These are phyloP conservation scores for Clathrospora elynae DNA, from an alignment of 2,329 filamentous ascomycete genomes.

Conservation along the genomic window DNA sequence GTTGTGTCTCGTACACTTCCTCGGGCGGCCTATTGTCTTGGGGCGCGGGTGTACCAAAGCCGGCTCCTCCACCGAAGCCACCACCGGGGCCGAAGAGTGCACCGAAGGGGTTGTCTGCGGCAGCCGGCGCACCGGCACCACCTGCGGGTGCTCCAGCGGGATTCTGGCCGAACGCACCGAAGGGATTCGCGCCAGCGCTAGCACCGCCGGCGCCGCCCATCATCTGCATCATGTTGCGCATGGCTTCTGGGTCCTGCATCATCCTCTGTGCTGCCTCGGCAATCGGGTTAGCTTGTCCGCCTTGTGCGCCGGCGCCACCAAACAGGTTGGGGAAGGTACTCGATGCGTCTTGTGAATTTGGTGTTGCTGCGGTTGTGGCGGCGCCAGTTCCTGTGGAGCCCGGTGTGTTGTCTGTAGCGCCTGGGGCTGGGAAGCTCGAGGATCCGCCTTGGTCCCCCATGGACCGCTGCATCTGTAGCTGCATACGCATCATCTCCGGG, in stretches of 20 bases:
- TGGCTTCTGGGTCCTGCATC: constrained; percentile 64
- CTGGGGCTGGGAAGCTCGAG: constrained; percentile 82
- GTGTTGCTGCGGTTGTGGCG: constrained; percentile 42
- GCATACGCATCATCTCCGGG: constrained; percentile 80
- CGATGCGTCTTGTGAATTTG: constrained; percentile 28
- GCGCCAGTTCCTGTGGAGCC: constrained; percentile 27
- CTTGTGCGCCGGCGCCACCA: constrained; percentile 40
- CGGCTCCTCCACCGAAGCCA: constrained; percentile 46
- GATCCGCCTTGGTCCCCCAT: constrained; percentile 60
- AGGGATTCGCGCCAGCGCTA: constrained; percentile 43
- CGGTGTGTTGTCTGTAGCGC: constrained; percentile 84
- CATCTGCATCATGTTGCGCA: constrained; percentile 58
- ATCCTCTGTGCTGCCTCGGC: constrained; percentile 52
- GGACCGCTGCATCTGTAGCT: constrained; percentile 77
- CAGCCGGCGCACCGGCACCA: constrained; percentile 29
- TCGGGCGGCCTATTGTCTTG: constrained; percentile 87
- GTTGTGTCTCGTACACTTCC: constrained; percentile 87
- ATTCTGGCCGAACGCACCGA: constrained; percentile 56
- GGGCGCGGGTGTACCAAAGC: constrained; percentile 55
- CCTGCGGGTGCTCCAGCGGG: constrained; percentile 35
- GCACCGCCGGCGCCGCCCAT: constrained; percentile 56
- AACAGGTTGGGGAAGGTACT: constrained; percentile 60
- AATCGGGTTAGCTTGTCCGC: constrained; percentile 57
- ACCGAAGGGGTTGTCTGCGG: constrained; percentile 50
- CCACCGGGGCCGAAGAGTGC: constrained; percentile 54